phyloP scores from a whole-genome alignment of 2,329 filamentous ascomycete genomes.

The Rhynchosporium agropyri region DNA sequence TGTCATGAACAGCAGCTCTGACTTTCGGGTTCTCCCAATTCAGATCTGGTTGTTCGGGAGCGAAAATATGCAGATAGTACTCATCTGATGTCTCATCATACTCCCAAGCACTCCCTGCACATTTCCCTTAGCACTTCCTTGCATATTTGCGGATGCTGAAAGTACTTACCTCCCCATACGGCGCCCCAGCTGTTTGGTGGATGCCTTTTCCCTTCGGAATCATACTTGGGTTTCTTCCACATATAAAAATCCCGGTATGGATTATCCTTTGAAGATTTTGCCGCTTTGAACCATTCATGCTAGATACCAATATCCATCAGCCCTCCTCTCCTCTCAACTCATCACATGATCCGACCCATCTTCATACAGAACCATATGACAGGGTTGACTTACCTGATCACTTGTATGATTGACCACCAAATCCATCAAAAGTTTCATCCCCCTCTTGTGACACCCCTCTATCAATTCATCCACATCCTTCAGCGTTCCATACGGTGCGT shows the following conservation, averaged over 20 bases:
- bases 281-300: conserved; percentile 61
- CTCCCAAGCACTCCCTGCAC: conserved; percentile 51
- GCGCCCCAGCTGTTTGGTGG: conserved; percentile 52
- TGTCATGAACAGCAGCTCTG: conserved; percentile 67
- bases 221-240: conserved; percentile 52
- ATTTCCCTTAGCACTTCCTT: not conserved
- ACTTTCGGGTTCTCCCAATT: conserved; percentile 74
- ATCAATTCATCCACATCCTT: conserved; percentile 67
- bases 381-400: conserved; percentile 36
- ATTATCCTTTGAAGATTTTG: conserved; percentile 50
- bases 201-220: conserved; percentile 42
- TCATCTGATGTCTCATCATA: conserved; percentile 55
- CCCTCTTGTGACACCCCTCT: conserved; percentile 57
- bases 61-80: conserved; percentile 65
- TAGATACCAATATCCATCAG: conserved; percentile 34
- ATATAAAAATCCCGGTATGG: conserved; percentile 66
- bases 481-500: conserved; percentile 67
- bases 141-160: conserved; percentile 24
- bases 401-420: conserved; percentile 72
- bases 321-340: not conserved
- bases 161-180: conserved; percentile 48
- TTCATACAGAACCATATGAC: conserved; percentile 19
- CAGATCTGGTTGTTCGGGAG: conserved; percentile 71
- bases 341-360: conserved; percentile 7
- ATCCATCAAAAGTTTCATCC: conserved; percentile 71